phyloP scores from a whole-genome alignment of 805 yeast genomes.

The Zygoascus bituminiphila region DNA sequence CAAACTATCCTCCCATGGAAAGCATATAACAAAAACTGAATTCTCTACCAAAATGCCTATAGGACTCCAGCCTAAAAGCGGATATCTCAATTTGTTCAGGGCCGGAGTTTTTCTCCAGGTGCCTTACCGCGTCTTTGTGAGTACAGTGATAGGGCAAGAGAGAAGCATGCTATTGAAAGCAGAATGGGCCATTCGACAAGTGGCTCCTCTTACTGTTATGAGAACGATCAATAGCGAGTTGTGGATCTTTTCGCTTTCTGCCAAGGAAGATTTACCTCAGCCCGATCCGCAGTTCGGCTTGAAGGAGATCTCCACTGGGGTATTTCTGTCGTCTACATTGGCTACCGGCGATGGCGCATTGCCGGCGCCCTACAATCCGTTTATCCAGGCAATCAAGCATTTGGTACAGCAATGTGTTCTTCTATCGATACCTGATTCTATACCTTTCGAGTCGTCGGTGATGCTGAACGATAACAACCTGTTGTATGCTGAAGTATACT shows the following conservation, averaged over 20 bases:
- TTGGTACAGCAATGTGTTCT: conserved; percentile 8
- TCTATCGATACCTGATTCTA: conserved; percentile 4
- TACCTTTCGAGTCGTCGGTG: conserved; percentile 12
- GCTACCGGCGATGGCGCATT: conserved; percentile 6
- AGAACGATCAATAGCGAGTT: conserved; percentile 19
- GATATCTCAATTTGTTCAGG: conserved; percentile 1
- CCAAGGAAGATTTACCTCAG: conserved; percentile 11
- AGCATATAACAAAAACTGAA: too few species aligned
- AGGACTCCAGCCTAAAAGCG: conserved; percentile 1
- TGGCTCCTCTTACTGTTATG: conserved; percentile 16
- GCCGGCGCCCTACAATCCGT: conserved; percentile 20
- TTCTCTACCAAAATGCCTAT: background rate
- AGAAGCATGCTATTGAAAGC: conserved; percentile 15
- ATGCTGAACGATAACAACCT: conserved; percentile 13
- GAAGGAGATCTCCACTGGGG: conserved; percentile 23
- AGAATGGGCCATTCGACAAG: conserved; percentile 21
- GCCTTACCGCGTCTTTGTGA: conserved; percentile 20
- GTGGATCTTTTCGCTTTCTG: conserved; percentile 22
- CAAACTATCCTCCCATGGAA: too few species aligned
- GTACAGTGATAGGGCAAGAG: conserved; percentile 8
- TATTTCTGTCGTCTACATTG: conserved; percentile 21
- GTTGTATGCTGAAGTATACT: conserved; percentile 17
- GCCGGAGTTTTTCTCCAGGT: conserved; percentile 13
- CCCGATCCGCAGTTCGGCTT: conserved; percentile 16
- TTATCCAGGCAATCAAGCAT: conserved; percentile 16